Evolutionary conservation across 2,329 filamentous ascomycete genomes (phyloP), one percentile per base, ranked within the genome.

Genomic region (Parastagonospora avenae): DNA sequence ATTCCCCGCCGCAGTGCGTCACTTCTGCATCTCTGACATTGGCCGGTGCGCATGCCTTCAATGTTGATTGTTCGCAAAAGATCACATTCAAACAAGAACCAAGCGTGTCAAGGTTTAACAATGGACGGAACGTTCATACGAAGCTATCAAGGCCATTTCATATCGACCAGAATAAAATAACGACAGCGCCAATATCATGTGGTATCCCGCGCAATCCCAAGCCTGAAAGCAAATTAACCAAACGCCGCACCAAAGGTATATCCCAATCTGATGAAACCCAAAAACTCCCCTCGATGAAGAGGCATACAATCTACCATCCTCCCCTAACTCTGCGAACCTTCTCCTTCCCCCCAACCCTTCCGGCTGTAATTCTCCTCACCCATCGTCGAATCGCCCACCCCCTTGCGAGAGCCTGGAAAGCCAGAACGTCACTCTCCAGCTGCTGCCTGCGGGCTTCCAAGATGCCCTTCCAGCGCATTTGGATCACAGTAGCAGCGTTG

Each of bases 391-490:
- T 66, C 30, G 64, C 57, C 71, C 76, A 77, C 0, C 74, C 78
- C 35, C 76, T 63, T 2, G 73, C 75, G 55, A 76, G n/a, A 19
- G 67, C 67, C 66, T 81, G 79, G 42, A 81, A 77, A 8, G 47
- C 53, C 35, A 62, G 35, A 0, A 80, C 67, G 59, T 76, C 73
- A 11, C 51, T 55, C 46, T 76, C 67, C 36, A 80, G 48, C 46
- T 59, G 57, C 27, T 54, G 53, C 8, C 72, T 70, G 38, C 77
- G 71, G 4, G 37, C 39, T 4, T 73, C 71, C 28, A 78, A 43
- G 6, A 78, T 67, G 4, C 12, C 52, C 39, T 74, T 72, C 77
- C 79, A 82, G 6, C 69, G 66, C 35, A 74, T 59, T 63, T 82
- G 79, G 29, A 81, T 59, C 12, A 73, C 48, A 53, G 76, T 73